Evolutionary conservation across 345 rosid genomes (phyloP).

Genomic region (Sisymbrium altissimum): DNA sequence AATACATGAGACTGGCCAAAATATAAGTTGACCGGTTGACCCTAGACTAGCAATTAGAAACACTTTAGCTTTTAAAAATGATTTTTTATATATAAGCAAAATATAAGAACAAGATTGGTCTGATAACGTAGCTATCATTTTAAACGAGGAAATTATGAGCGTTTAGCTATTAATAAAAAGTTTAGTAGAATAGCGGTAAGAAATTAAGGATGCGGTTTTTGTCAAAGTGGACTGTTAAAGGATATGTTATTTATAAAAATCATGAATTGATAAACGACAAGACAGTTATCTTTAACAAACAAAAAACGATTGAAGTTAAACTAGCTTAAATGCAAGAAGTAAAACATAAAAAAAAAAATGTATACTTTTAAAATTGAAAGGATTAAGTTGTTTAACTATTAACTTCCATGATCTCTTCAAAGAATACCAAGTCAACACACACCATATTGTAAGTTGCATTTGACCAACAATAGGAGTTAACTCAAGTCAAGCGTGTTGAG

Average conservation of each 20-base stretch:
- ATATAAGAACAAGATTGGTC: not conserved
- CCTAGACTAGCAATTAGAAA: not conserved
- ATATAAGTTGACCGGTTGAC: too few species aligned
- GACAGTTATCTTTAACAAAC: not conserved
- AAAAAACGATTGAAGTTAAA: not conserved
- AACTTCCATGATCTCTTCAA: not conserved
- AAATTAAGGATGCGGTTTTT: not conserved
- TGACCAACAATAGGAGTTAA: not conserved
- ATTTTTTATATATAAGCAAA: not conserved
- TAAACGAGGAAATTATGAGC: not conserved
- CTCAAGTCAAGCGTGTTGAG: constrained; percentile 18
- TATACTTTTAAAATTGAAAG: not conserved
- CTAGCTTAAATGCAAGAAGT: not conserved
- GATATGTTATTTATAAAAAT: not conserved
- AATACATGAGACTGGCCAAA: too few species aligned
- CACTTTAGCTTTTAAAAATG: not conserved
- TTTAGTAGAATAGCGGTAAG: not conserved
- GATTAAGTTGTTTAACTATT: not conserved
- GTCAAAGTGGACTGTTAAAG: not conserved
- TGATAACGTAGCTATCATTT: not conserved
- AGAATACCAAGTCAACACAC: constrained; percentile 18
- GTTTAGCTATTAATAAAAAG: not conserved
- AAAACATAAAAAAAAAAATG: not conserved
- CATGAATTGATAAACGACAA: not conserved
- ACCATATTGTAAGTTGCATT: constrained; percentile 22